These are phyloP conservation scores for Hemileia vastatrix DNA, from an alignment of 1,284 basidiomycete genomes.

Conservation along the genomic window DNA sequence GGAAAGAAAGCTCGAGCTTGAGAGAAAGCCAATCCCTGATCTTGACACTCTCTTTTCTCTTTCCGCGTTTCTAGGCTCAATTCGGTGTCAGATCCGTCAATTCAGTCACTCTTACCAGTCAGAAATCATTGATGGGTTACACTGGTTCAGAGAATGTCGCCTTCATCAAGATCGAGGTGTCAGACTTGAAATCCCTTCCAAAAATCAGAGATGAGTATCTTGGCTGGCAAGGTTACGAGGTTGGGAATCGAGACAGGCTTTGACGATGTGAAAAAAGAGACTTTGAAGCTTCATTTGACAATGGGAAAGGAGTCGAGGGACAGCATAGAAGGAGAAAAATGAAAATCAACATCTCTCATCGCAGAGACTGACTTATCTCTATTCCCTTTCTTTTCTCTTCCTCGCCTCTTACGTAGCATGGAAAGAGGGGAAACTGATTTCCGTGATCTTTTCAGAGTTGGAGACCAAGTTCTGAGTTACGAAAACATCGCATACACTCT, in stretches of 20 bases:
- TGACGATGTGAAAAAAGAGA: too few species aligned
- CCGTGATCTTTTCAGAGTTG: conserved; percentile 37
- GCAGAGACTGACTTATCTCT: too few species aligned
- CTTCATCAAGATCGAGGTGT: conserved; percentile 38
- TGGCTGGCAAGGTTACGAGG: too few species aligned
- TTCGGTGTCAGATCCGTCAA: neutral
- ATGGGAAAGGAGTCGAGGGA: too few species aligned
- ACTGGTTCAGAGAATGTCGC: conserved; percentile 37
- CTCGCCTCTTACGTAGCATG: conserved; percentile 26
- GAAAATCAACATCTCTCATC: too few species aligned
- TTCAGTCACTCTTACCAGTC: neutral
- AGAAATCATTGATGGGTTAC: conserved; percentile 35
- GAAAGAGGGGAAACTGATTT: conserved; percentile 41
- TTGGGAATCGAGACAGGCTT: too few species aligned
- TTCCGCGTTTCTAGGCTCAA: neutral
- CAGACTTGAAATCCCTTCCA: conserved; percentile 35
- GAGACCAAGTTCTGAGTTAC: too few species aligned
- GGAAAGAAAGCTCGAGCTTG: neutral
- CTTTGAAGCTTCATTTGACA: too few species aligned
- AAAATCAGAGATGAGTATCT: conserved; percentile 32
- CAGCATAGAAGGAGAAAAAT: too few species aligned
- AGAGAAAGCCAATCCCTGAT: neutral
- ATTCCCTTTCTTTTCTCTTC: neutral
- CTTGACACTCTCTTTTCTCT: neutral
- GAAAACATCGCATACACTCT: conserved; percentile 42